Percentiles rank a stretch among this genome's conserved stretches.
Conservation (phyloP, 2,329 filamentous ascomycete species). For the Pleoardoris graminearum region DNA sequence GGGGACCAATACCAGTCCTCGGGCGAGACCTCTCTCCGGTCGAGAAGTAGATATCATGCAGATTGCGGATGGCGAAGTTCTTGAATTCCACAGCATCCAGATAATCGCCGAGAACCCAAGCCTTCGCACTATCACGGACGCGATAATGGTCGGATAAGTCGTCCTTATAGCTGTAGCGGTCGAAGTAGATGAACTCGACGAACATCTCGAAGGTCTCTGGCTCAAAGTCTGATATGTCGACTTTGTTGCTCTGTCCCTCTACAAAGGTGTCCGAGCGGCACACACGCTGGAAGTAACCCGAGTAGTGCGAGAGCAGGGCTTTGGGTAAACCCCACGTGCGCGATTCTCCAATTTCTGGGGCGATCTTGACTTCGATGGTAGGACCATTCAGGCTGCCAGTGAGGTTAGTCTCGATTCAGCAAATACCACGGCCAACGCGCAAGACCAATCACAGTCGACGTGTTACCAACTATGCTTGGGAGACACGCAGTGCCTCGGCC, state of each 20-base stretch:
- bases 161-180: slow-evolving; percentile 1
- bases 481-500: too few relatives aligned
- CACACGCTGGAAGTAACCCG: neutral
- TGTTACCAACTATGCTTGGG: too few relatives aligned
- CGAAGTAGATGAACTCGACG: slow-evolving; percentile 11
- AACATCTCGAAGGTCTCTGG: slow-evolving; percentile 10
- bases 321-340: neutral
- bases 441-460: neutral
- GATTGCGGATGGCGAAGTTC: slow-evolving; percentile 2
- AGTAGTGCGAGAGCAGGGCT: neutral
- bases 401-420: too few relatives aligned
- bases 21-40: neutral
- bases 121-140: slow-evolving; percentile 3
- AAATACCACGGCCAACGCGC: too few relatives aligned
- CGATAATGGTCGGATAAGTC: neutral
- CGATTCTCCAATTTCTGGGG: neutral
- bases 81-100: slow-evolving; percentile 10
- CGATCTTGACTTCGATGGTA: neutral
- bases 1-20: neutral
- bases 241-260: neutral
- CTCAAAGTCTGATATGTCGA: slow-evolving; percentile 2
- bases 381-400: neutral
- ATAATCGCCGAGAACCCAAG: slow-evolving; percentile 17
- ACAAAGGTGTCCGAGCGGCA: neutral
- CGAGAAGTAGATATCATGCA: neutral